These are phyloP conservation scores for Microcyclosporella mali DNA, from an alignment of 2,329 filamentous ascomycete genomes.

Conservation along the genomic window DNA sequence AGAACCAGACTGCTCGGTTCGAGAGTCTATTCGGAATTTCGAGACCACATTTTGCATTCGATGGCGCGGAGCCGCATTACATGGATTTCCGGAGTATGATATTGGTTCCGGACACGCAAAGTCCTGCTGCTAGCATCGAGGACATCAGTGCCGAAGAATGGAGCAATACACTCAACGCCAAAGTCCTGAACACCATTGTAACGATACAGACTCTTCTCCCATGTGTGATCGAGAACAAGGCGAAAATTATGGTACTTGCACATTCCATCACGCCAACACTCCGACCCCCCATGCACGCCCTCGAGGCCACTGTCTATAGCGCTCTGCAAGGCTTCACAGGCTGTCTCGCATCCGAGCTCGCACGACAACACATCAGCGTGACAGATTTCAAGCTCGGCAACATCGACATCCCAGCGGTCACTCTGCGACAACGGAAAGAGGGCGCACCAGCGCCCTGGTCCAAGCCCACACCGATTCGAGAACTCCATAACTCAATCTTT, in stretches of 20 bases:
- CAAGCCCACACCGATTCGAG: constrained; percentile 59
- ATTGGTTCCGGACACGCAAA: constrained; percentile 65
- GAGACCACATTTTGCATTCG: constrained; percentile 59
- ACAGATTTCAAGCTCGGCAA: constrained; percentile 86
- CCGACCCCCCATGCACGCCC: constrained; percentile 71
- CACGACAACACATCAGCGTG: constrained; percentile 68
- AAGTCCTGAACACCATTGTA: constrained; percentile 81
- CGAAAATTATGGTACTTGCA: constrained; percentile 69
- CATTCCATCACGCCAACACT: constrained; percentile 76
- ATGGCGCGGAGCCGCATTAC: constrained; percentile 68
- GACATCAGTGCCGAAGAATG: constrained; percentile 78
- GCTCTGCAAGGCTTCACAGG: constrained; percentile 82
- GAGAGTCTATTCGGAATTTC: constrained; percentile 34
- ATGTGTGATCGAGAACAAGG: constrained; percentile 46
- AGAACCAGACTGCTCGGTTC: constrained; percentile 62
- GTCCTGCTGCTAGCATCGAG: constrained; percentile 66
- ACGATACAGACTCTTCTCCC: constrained; percentile 79
- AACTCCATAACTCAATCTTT: constrained; percentile 81
- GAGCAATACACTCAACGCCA: constrained; percentile 85
- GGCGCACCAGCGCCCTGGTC: constrained; percentile 31
- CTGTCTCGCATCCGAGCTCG: constrained; percentile 72
- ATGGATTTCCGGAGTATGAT: constrained; percentile 74
- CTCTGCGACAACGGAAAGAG: constrained; percentile 34
- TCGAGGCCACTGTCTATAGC: constrained; percentile 78
- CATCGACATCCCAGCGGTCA: constrained; percentile 71